These are phyloP conservation scores for Neurospora tetraspora DNA, from an alignment of 495 filamentous ascomycete genomes.

Conservation along the genomic window DNA sequence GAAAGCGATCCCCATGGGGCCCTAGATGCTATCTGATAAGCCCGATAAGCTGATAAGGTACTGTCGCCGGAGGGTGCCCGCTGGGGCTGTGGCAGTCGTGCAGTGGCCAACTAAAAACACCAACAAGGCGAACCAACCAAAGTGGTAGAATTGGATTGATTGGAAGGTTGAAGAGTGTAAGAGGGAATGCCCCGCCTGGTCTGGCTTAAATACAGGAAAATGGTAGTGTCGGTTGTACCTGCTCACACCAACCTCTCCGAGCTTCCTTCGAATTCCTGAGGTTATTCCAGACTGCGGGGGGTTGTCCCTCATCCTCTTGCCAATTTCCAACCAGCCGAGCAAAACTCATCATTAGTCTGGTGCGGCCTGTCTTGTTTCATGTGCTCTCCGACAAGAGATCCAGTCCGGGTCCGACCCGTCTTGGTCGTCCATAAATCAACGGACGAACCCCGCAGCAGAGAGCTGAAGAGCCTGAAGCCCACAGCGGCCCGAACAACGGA, in stretches of 20 bases:
- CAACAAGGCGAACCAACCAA: no score
- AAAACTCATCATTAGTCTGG: not conserved
- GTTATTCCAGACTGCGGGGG: not conserved
- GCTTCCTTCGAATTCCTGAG: no score
- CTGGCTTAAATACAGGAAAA: no score
- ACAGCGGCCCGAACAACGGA: not conserved
- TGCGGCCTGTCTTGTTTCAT: no score
- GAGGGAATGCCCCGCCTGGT: no score
- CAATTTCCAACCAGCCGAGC: not conserved
- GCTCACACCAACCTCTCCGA: not conserved
- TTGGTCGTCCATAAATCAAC: not conserved
- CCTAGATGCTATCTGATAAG: not conserved
- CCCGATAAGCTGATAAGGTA: not conserved
- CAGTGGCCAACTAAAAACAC: no score
- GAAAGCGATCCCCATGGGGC: not conserved
- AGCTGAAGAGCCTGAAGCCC: not conserved
- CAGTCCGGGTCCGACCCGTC: no score
- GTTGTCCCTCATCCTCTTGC: not conserved
- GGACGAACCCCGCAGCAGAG: not conserved
- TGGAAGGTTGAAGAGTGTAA: no score
- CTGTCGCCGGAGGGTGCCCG: not conserved
- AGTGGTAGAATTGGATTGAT: no score
- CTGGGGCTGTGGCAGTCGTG: not conserved
- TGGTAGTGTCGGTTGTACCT: no score
- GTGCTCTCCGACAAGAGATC: no score